These are phyloP conservation scores for Stephania cephalantha DNA, from an alignment of 164 flowering plant species.

Conservation along the genomic window DNA sequence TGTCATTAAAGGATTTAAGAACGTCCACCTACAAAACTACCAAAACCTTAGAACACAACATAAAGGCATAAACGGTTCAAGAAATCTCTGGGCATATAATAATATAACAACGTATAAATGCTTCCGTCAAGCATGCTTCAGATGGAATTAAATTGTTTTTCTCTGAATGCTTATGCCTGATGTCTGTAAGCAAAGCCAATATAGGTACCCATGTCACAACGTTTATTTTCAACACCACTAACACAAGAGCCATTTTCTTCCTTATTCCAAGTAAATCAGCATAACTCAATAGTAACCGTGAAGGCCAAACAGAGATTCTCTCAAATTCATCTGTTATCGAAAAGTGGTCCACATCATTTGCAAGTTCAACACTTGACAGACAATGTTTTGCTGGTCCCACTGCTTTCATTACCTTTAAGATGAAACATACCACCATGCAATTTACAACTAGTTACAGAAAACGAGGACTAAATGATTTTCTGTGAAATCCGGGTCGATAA, in stretches of 20 bases:
- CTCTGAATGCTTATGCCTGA: neutral
- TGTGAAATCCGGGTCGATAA: neutral
- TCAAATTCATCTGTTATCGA: too few species aligned
- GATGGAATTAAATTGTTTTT: neutral
- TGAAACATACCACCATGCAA: too few species aligned
- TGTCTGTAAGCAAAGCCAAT: neutral
- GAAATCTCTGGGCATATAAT: neutral
- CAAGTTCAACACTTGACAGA: too few species aligned
- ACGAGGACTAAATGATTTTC: too few species aligned
- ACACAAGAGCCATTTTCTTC: neutral
- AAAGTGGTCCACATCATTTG: too few species aligned
- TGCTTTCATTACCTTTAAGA: too few species aligned
- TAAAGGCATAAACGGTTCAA: neutral
- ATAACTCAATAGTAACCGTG: neutral
- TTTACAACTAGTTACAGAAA: too few species aligned
- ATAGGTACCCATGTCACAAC: too few species aligned
- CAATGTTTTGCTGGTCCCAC: too few species aligned
- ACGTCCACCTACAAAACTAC: conserved; percentile 60
- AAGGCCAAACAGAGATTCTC: too few species aligned
- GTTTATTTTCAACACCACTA: neutral
- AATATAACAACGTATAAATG: neutral
- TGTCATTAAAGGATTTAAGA: conserved; percentile 70
- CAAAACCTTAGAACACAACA: conserved; percentile 7
- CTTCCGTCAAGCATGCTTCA: neutral
- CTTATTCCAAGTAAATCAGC: neutral